Evolutionary conservation across 2,329 filamentous ascomycete species (phyloP), one percentile per base, ranked within the genome.

Genomic region (Colletotrichum incanum): DNA sequence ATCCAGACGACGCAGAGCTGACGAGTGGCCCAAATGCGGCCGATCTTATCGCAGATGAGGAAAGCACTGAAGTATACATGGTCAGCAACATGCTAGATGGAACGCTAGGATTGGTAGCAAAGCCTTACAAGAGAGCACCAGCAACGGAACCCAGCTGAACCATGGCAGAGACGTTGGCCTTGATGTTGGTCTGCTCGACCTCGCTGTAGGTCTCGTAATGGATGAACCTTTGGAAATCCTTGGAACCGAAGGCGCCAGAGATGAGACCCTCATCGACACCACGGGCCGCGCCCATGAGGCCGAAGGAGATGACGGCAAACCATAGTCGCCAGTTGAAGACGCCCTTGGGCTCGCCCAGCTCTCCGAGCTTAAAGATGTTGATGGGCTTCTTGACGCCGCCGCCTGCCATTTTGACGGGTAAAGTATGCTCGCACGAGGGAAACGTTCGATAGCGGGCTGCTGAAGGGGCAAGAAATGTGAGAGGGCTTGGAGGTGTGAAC

Each of bases 201-300:
- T 81, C 76, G 56, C 81, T 84, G 76, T 91, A 90, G 2, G 85
- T 83, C 7, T 84, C 81, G 73, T 91, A 89, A 75, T 89, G 77
- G 78, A 93, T 92, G 43, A 85, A 85, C 0, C 80, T 75, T 75
- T 91, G 87, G 79, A 94, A 94, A 63, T 91, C 85, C 74, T 87
- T 84, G n/a, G 90, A 90, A 78, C 90, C 89, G 80, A 93, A 91
- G 18, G 92, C 92, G 1, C 92, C 93, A 11, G 88, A 90, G 74
- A 95, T 95, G 71, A 96, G 86, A 72, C 93, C 93, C 81, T 96
- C 93, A 74, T 96, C 93, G n/a, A 95, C 85, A 76, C 93, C 93
- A 71, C 93, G 89, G 50, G 93, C 93, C 3, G 93, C 93, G 66
- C 93, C 93, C 82, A 95, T 90, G 45, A 96, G 87, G 59, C 91